Base-by-base conservation (phyloP, 371 early-diverging fungal species). In the Haplosporangium sp. region DNA sequence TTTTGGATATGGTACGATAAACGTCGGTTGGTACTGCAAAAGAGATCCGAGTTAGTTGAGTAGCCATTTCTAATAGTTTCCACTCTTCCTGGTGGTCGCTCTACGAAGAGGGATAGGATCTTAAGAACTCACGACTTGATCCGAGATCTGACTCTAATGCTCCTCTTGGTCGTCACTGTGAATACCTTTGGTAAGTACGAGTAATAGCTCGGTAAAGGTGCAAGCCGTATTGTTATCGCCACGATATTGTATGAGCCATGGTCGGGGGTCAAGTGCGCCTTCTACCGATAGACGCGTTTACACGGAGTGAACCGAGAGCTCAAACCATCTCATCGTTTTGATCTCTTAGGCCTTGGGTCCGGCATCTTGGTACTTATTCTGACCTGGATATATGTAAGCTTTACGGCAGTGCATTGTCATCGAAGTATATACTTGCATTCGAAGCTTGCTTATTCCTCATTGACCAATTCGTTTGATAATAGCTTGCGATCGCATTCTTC, bases 81-180 rank as follows among this genome's bases (percentile, higher is more conserved):
- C 46, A 4, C 47, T 52, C 36, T 43, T 12, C 5, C 37, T 16
- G 20, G 11, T 43, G 36, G 6, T 16, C n/a, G 13, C 12, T 16
- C 20, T 21, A 14, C 29, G 11, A 47, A 77, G 79, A 29, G 56
- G 29, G 67, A 64, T n/a, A 53, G 72, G 14, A 10, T 71, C 20
- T 21, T 40, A 4, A 64, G 46, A 5, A 59, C 68, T 13, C 48
- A 64, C 20, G 51, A 43, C 11, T 55, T 77, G 7, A 43, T 64
- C 12, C 72, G 79, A 5, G 79, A 77, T 53, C 50, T 77, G 79
- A 72, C 79, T 7, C 20, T 77, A 57, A 71, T 77, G 68, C 64
- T 77, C 16, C 58, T 77, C 13, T n/a, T 77, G 3, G 72, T 66
- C 48, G 36, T 77, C 54, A 58, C 79, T 13, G 8, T 77, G 18